These are phyloP conservation scores for Hortiboletus rubellus DNA, from an alignment of 1,284 basidiomycete species.

Conservation along the genomic window DNA sequence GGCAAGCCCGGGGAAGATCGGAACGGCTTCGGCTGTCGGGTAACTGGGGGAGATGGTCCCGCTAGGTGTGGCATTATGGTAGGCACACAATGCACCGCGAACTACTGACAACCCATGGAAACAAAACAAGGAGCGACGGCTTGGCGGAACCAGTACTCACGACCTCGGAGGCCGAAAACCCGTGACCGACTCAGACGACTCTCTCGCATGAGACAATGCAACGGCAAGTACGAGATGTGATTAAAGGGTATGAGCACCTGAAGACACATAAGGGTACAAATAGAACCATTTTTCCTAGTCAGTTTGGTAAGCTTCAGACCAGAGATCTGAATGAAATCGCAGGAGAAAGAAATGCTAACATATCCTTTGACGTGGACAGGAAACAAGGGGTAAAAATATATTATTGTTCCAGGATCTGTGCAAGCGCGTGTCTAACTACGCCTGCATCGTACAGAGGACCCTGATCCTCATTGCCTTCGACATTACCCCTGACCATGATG, in stretches of 20 bases:
- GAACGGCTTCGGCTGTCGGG: not conserved
- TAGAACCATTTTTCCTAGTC: constrained; percentile 1
- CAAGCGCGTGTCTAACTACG: constrained; percentile 49
- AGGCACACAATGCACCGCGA: not conserved
- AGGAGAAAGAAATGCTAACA: constrained; percentile 3
- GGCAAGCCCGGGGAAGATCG: not conserved
- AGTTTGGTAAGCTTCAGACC: not conserved
- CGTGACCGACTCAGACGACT: not conserved
- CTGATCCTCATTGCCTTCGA: constrained; percentile 17
- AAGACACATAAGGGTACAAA: not conserved
- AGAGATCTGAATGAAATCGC: constrained; percentile 6
- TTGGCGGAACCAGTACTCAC: not conserved
- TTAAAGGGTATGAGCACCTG: not conserved
- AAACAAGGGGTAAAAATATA: not conserved
- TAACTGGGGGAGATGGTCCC: not conserved
- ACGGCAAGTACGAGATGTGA: not conserved
- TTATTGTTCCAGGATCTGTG: constrained; percentile 37
- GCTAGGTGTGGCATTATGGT: not conserved
- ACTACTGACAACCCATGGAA: not conserved
- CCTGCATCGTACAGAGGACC: constrained; percentile 52
- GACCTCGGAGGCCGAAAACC: not conserved
- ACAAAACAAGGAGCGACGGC: not conserved
- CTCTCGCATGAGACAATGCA: not conserved
- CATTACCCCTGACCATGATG: constrained; percentile 39
- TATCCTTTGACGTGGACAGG: not conserved